Base-by-base conservation (phyloP, 108 stramenopile species). In the Poteriospumella lacustris region DNA sequence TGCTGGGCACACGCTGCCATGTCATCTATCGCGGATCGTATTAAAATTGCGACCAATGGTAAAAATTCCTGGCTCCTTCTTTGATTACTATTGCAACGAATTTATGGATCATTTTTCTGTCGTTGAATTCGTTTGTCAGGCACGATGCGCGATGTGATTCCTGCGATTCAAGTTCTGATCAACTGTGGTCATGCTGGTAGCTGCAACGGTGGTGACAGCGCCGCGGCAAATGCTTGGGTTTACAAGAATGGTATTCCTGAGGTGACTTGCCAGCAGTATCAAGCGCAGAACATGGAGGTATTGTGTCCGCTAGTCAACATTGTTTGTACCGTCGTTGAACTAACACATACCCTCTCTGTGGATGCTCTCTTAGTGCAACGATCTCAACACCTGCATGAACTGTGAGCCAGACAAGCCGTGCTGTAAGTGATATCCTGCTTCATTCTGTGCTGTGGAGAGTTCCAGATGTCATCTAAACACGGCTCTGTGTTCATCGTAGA, bases 1-100 rank as follows among this genome's bases (percentile, higher is more conserved):
- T 82, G 81, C 69, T 82, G 76, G 76, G 81, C 81, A 0, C 76
- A 77, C 59, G 81, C 59, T 38, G 19, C 76, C 38, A 47, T 78
- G 43, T 68, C 64, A 15, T 41, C 78, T 2, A 60, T 82, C 26
- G 77, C 64, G 1, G 81, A 82, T 39, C 60, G 81, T 0, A 58
- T 78, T 12, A 82, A 76, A 39, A 59, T 82, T 2, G 67, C 60
- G 24, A 42, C 70, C 9, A 73, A 73, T 52, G 70, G 70, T 44
- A 9, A 73, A 5, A 12, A 5, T 12, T 5, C 36, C 24, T 24
- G 28, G 3, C 28, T 64, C 31, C 60, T 31, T 64, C 9, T 31
- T 64, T 64, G 3, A 64, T 64, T 64, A 3, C 9, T 64, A 24
- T 33, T 12, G 3, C 24, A 64, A 12, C 24, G 9, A 34, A 12